phyloP scores from a whole-genome alignment of 805 yeast species.

The Sungouiozyma intestinalis region DNA sequence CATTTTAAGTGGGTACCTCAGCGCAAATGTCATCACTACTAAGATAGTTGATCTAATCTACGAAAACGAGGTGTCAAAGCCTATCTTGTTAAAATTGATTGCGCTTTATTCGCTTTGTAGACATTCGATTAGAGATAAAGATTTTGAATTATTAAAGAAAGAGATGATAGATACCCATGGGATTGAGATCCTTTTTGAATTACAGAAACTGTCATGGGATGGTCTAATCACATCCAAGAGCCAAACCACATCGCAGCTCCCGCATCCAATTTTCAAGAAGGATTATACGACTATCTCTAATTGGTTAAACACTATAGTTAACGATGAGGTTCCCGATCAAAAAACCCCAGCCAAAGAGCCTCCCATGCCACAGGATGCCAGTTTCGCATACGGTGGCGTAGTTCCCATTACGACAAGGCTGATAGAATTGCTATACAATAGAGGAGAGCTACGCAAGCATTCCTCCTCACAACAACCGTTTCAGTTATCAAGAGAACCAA shows the following conservation, averaged over 20 bases:
- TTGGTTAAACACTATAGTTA: constrained; percentile 21
- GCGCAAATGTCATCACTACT: constrained; percentile 24
- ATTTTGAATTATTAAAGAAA: constrained; percentile 42
- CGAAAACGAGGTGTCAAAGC: constrained; percentile 30
- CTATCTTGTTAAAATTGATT: constrained; percentile 42
- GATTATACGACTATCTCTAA: constrained; percentile 17
- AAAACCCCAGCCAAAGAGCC: constrained; percentile 7
- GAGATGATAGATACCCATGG: constrained; percentile 62
- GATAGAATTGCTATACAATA: constrained; percentile 54
- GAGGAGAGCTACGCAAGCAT: constrained; percentile 38
- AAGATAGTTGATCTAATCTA: constrained; percentile 42
- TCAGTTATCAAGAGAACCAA: constrained; percentile 22
- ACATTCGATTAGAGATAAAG: constrained; percentile 60
- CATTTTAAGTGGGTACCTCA: constrained; percentile 42
- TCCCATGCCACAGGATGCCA: constrained; percentile 15
- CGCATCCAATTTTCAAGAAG: constrained; percentile 9
- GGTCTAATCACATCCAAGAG: constrained; percentile 13
- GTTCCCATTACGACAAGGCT: constrained; percentile 68
- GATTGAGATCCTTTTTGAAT: constrained; percentile 24
- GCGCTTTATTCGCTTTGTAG: constrained; percentile 51
- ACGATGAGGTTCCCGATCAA: constrained; percentile 9
- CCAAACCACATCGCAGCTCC: constrained; percentile 4
- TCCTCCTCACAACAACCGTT: constrained; percentile 26
- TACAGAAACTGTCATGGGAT: constrained; percentile 15
- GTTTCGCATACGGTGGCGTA: constrained; percentile 69